Evolutionary conservation across 129 eudicot genomes (phyloP), one percentile per base, ranked within the genome.

Genomic region (Pittosporum tobira): DNA sequence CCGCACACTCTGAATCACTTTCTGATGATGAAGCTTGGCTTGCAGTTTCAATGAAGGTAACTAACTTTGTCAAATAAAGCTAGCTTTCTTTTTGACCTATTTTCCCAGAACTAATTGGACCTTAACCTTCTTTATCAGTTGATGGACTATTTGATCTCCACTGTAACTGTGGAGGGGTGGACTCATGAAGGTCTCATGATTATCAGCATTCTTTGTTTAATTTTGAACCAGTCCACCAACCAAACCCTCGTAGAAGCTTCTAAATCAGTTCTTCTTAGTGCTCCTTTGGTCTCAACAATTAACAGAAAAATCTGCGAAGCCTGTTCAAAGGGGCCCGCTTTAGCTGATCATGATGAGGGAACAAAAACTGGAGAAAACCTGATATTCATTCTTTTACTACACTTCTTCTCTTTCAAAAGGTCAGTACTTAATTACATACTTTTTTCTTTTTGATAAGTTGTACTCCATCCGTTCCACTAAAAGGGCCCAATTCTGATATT

Each of bases 331-430:
- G 96, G 94, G 51, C 86, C 89, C 59, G 87, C 85, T 11, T 65
- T 88, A 62, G 27, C 67, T 67, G 84, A 87, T 50, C 86, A 59
- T 16, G 85, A 81, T 13, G 96, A 84, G 67, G 71, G 74, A 67
- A 79, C 94, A 63, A 67, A 67, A 43, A 71, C 83, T 7, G 94
- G 84, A 62, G 81, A 73, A 68, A 48, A 54, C 54, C 72, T 84
- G 68, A 63, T 79, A 61, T 84, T 84, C 63, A 44, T 81, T 70
- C 88, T 93, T 52, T 51, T 79, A 46, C 70, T 93, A 44, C 64
- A 81, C 69, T 84, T 71, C 70, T 93, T 81, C 56, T 81, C 84
- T 58, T 70, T 78, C 30, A 81, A 65, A 77, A 84, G 99, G 99
- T 87, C 55, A 64, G 44, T 46, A 23, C 19, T 66, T 57, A 24